These are phyloP conservation scores for Candida alai DNA, from an alignment of 805 yeast species.

Conservation along the genomic window DNA sequence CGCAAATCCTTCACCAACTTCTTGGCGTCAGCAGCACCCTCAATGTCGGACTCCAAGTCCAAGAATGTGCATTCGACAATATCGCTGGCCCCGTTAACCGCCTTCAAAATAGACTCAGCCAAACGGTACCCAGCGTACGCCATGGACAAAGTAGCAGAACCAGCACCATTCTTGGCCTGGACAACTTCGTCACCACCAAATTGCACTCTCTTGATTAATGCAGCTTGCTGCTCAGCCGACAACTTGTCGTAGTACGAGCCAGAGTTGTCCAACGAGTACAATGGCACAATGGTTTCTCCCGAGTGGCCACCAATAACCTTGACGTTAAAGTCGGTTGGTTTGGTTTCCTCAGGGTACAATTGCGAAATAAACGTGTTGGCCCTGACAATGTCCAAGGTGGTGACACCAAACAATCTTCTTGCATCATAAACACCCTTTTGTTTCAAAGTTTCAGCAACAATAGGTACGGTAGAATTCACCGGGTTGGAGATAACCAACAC, in stretches of 20 bases:
- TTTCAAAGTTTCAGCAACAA: slow-evolving; percentile 76
- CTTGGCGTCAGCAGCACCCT: slow-evolving; percentile 51
- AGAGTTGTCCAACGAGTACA: slow-evolving; percentile 50
- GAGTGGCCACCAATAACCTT: slow-evolving; percentile 94
- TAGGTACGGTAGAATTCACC: slow-evolving; percentile 89
- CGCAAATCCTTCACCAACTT: slow-evolving; percentile 41
- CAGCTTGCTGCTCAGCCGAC: slow-evolving; percentile 60
- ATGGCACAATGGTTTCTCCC: slow-evolving; percentile 90
- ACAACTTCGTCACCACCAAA: slow-evolving; percentile 91
- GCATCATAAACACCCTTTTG: slow-evolving; percentile 67
- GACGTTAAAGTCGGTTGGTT: slow-evolving; percentile 53
- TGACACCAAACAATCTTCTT: slow-evolving; percentile 76
- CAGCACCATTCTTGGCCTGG: slow-evolving; percentile 79
- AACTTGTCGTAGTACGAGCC: slow-evolving; percentile 33
- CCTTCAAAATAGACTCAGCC: slow-evolving; percentile 61
- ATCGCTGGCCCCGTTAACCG: slow-evolving; percentile 36
- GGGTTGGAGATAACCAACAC: slow-evolving; percentile 88
- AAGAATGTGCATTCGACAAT: slow-evolving; percentile 50
- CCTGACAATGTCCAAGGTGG: slow-evolving; percentile 82
- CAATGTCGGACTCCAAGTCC: slow-evolving; percentile 45
- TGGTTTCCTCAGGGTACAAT: slow-evolving; percentile 39
- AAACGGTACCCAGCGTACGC: slow-evolving; percentile 81
- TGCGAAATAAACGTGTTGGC: slow-evolving; percentile 77
- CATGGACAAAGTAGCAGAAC: slow-evolving; percentile 83
- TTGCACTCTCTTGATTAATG: slow-evolving; percentile 83